These are phyloP conservation scores for Aspergillus ruber DNA, from an alignment of 2,329 filamentous ascomycete species.

Conservation along the genomic window DNA sequence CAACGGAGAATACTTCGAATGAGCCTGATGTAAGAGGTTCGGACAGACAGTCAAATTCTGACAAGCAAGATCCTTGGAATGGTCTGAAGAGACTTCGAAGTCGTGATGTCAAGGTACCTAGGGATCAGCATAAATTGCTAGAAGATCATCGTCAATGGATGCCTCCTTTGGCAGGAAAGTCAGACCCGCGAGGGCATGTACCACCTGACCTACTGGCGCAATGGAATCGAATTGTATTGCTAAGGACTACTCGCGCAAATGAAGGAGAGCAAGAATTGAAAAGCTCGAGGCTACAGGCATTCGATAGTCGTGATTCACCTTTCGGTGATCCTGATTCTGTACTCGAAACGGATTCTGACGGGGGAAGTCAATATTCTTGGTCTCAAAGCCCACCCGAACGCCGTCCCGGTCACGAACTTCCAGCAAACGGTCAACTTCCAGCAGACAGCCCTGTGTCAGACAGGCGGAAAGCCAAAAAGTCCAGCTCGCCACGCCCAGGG, in stretches of 20 bases:
- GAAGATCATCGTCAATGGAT: slow-evolving; percentile 36
- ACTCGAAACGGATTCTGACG: slow-evolving; percentile 11
- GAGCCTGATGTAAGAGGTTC: neutral
- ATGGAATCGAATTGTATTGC: slow-evolving; percentile 28
- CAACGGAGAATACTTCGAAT: neutral
- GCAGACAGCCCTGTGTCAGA: slow-evolving; percentile 13
- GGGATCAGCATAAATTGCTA: slow-evolving; percentile 47
- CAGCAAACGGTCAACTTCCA: slow-evolving; percentile 16
- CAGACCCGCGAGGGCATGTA: slow-evolving; percentile 25
- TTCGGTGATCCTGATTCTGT: slow-evolving; percentile 6
- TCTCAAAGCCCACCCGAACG: slow-evolving; percentile 7
- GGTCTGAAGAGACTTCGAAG: slow-evolving; percentile 33
- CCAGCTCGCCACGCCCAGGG: neutral
- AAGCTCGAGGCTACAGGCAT: neutral
- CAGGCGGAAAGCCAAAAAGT: neutral
- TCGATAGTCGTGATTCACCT: neutral
- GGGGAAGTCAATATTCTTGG: slow-evolving; percentile 12
- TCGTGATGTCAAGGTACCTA: slow-evolving; percentile 41
- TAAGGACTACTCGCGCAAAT: slow-evolving; percentile 2
- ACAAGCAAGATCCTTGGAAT: slow-evolving; percentile 20
- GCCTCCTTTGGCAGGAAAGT: slow-evolving; percentile 25
- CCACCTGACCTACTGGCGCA: slow-evolving; percentile 27
- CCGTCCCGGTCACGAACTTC: slow-evolving; percentile 13
- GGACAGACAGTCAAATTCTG: neutral
- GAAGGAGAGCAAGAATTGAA: neutral